A percentile compares a stretch with the other conserved stretches of the same genome.
Evolutionary conservation across 2,329 filamentous ascomycete species (phyloP).

Genomic region (Hypoxylon sp.): DNA sequence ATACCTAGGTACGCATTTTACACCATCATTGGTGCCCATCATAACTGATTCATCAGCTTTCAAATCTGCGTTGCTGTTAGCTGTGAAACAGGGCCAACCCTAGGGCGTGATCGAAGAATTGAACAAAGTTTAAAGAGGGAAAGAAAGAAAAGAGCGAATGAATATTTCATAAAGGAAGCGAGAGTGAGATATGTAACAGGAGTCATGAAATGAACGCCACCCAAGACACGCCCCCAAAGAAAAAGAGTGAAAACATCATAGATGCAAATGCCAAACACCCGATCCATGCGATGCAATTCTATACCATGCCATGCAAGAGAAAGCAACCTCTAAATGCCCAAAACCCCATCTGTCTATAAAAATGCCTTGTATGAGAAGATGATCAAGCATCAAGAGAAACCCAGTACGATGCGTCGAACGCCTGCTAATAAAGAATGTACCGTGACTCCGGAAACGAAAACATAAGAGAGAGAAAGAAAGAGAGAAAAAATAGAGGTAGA

Average conservation of each 20-base stretch:
- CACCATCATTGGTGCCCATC: too few relatives aligned
- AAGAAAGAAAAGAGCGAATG: not conserved
- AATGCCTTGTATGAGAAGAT: constrained; percentile 4
- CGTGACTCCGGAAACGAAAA: too few relatives aligned
- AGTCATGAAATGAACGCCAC: constrained; percentile 1
- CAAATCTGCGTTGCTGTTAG: too few relatives aligned
- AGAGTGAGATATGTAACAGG: constrained; percentile 10
- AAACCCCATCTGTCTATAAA: constrained; percentile 1
- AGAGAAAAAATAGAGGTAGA: too few relatives aligned
- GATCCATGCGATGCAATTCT: constrained; percentile 6
- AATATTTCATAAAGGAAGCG: constrained; percentile 2
- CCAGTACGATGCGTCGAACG: constrained; percentile 37
- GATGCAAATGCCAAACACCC: constrained; percentile 20
- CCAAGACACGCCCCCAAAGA: too few relatives aligned
- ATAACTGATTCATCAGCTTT: too few relatives aligned
- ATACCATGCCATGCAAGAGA: constrained; percentile 9
- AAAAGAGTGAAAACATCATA: constrained; percentile 16
- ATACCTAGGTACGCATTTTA: too few relatives aligned
- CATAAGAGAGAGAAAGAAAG: too few relatives aligned
- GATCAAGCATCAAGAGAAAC: constrained; percentile 2
- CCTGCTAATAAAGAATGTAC: too few relatives aligned
- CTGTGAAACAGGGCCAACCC: not conserved
- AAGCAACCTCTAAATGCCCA: constrained; percentile 18
- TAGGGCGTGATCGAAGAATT: too few relatives aligned
- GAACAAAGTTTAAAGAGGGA: too few relatives aligned